phyloP scores from a whole-genome alignment of 78 protist genomes.

The Speleostelium caveatum region DNA sequence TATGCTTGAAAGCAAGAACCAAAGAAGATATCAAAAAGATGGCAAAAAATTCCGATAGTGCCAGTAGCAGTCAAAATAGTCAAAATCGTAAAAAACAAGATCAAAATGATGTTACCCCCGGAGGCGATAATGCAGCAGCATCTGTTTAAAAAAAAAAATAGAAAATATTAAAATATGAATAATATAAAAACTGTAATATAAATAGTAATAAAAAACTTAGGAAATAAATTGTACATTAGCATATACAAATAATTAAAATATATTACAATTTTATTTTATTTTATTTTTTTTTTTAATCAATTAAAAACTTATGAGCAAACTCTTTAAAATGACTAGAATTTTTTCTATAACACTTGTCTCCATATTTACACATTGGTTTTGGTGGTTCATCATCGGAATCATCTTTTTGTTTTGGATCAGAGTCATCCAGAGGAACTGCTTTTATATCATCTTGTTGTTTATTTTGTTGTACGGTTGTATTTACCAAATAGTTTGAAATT shows the following conservation, averaged over 20 bases:
- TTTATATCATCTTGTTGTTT: neutral
- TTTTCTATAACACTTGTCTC: conserved; percentile 50
- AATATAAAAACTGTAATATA: too few relatives aligned
- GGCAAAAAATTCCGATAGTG: neutral
- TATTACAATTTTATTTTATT: neutral
- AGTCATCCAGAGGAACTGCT: neutral
- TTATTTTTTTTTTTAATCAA: neutral
- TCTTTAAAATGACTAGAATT: conserved; percentile 60
- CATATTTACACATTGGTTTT: conserved; percentile 45
- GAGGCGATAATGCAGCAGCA: too few relatives aligned
- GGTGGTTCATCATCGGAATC: neutral
- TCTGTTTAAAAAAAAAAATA: too few relatives aligned
- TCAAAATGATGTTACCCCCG: too few relatives aligned
- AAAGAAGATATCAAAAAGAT: neutral
- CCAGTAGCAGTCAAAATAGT: too few relatives aligned
- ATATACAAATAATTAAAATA: neutral
- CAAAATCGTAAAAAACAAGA: too few relatives aligned
- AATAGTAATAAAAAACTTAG: conserved; percentile 29
- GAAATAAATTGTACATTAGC: conserved; percentile 18
- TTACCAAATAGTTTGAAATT: too few relatives aligned
- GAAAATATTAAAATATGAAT: too few relatives aligned
- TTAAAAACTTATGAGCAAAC: conserved; percentile 43
- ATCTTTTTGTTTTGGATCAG: neutral
- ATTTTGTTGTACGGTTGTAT: neutral
- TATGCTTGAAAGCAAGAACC: conserved; percentile 13